Base-by-base conservation (phyloP, 225 moss, liverwort and hornwort genomes). In the Thuidium tamariscinum region DNA sequence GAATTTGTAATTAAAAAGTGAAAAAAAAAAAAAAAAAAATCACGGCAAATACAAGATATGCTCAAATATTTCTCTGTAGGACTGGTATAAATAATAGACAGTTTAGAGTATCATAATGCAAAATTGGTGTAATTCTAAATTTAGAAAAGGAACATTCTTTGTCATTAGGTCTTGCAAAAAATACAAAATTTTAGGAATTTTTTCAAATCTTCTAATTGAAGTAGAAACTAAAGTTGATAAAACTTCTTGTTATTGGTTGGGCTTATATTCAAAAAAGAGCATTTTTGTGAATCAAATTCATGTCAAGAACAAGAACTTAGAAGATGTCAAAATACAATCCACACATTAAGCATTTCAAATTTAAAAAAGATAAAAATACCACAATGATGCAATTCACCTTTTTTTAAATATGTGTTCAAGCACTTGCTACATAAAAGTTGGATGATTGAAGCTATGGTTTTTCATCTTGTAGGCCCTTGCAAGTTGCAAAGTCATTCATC, bases 291-390 rank as follows among this genome's bases (percentile, higher is more conserved):
- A 6, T 19, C 7, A 21, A 11, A 48, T 3, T 8, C 2, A 51
- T 2, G 51, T 74, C 4, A 7, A 48, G 6, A 32, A 25, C 2
- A 29, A 32, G 2, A 10, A 17, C 1, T 0, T 30, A 0, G 1
- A 48, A 19, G 51, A 51, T 13, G 21, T 34, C 3, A 34, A 51
- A 34, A 5, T 74, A 7, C 1, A 32, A 32, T 72, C 3, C 0
- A 72, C 16, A 3, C 14, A 70, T 46, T 16, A 44, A 44, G 11
- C 17, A 46, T 30, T 30, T 46, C 4, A 30, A 30, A 3, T 29
- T 3, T 46, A 18, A 5, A 18, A 11, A 72, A 72, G 19, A n/a
- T 48, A 6, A 17, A 30, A 46, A 30, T 48, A 7, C 2, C 0
- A 18, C 30, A 18, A 48, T 30, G 2, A 11, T 7, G 2, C 29